Conservation (phyloP, 2,329 filamentous ascomycete genomes). For the Exophiala alcalophila region DNA sequence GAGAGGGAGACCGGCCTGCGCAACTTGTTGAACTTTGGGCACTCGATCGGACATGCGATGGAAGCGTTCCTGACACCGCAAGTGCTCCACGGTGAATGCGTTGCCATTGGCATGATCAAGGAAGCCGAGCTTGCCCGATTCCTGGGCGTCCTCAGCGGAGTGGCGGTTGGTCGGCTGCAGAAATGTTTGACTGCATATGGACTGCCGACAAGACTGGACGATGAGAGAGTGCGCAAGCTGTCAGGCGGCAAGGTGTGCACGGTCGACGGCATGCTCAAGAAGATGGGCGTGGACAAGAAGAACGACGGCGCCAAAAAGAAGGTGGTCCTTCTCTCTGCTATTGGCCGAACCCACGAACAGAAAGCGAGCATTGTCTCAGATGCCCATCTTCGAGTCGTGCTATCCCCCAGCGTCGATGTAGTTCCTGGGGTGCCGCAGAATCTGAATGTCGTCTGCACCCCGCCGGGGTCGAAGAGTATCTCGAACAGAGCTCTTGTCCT, state of each 20-base stretch:
- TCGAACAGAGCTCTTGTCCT: slow-evolving; percentile 94
- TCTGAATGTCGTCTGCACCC: slow-evolving; percentile 71
- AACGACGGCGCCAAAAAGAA: slow-evolving; percentile 95
- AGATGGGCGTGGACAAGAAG: slow-evolving; percentile 99
- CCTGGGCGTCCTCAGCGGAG: slow-evolving; percentile 78
- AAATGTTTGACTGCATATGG: slow-evolving; percentile 96
- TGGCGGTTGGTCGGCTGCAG: slow-evolving; percentile 80
- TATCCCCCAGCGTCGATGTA: slow-evolving; percentile 75
- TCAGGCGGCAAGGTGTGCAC: slow-evolving; percentile 85
- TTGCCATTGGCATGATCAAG: slow-evolving; percentile 97
- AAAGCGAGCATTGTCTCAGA: slow-evolving; percentile 89
- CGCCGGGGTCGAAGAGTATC: slow-evolving; percentile 95
- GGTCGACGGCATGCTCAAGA: slow-evolving; percentile 78
- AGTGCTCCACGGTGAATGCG: slow-evolving; percentile 90
- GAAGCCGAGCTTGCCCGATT: slow-evolving; percentile 91
- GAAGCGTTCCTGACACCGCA: slow-evolving; percentile 95
- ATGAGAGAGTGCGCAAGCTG: slow-evolving; percentile 76
- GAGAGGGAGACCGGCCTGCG: slow-evolving; percentile 91
- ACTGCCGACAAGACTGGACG: slow-evolving; percentile 77
- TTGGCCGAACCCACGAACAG: slow-evolving; percentile 82
- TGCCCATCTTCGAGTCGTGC: slow-evolving; percentile 72
- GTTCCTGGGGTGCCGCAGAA: slow-evolving; percentile 65
- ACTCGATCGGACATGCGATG: slow-evolving; percentile 95
- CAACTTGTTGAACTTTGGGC: slow-evolving; percentile 94
- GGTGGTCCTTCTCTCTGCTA: slow-evolving; percentile 84